A percentile compares a stretch with the other conserved stretches of the same genome.
Evolutionary conservation across 495 filamentous ascomycete species (phyloP).

Genomic region (Hypoxylon trugodes): DNA sequence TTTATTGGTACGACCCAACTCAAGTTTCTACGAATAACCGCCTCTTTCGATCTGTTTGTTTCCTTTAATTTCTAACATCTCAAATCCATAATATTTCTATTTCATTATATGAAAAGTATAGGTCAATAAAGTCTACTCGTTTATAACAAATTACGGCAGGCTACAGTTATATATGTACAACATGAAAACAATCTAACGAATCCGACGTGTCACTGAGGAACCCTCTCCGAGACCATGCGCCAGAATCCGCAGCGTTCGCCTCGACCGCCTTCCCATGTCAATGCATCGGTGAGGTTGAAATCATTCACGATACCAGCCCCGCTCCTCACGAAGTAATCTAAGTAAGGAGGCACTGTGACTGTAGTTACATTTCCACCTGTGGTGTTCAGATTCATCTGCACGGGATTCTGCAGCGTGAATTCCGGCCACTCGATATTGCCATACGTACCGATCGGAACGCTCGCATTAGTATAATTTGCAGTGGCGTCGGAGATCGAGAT

Average conservation of each 20-base stretch:
- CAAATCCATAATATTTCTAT: background rate
- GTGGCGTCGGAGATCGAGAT: slow-evolving; percentile 55
- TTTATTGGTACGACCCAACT: background rate
- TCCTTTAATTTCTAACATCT: too few species aligned
- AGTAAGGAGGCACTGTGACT: slow-evolving; percentile 36
- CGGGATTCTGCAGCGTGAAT: slow-evolving; percentile 47
- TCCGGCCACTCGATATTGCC: slow-evolving; percentile 45
- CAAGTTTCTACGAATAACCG: background rate
- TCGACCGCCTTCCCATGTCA: slow-evolving; percentile 65
- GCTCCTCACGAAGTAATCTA: slow-evolving; percentile 44
- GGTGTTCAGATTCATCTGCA: slow-evolving; percentile 62
- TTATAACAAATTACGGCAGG: background rate
- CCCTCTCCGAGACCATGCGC: slow-evolving; percentile 30
- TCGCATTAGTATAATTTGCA: slow-evolving; percentile 49
- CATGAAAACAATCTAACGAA: background rate
- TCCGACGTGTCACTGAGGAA: slow-evolving; percentile 19
- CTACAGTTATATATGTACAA: slow-evolving; percentile 3
- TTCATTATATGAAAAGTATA: background rate
- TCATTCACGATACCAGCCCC: slow-evolving; percentile 56
- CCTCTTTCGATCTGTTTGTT: too few species aligned
- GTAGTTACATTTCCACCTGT: slow-evolving; percentile 56
- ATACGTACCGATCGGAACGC: slow-evolving; percentile 34
- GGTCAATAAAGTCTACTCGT: background rate
- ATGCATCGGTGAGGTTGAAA: slow-evolving; percentile 58
- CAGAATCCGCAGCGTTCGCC: slow-evolving; percentile 66